These are phyloP conservation scores for Kernera saxatilis DNA, from an alignment of 345 rosid genomes.

Conservation along the genomic window DNA sequence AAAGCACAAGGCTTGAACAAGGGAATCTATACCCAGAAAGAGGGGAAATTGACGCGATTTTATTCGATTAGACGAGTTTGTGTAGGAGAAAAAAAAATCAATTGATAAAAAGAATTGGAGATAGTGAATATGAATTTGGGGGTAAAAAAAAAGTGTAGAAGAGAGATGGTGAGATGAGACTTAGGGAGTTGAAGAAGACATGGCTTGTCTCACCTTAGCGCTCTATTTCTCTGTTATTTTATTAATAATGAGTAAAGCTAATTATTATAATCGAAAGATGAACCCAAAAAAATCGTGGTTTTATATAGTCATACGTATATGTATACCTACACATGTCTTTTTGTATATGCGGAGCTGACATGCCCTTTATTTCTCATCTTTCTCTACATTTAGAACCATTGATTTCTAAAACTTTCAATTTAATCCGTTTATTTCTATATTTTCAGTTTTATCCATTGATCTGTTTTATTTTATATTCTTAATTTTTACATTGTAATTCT, in stretches of 20 bases:
- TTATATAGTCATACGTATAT: not conserved
- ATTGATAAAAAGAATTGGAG: slow-evolving; percentile 14
- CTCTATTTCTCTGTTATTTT: slow-evolving; percentile 37
- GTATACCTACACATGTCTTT: not conserved
- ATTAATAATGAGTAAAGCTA: slow-evolving; percentile 21
- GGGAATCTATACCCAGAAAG: slow-evolving; percentile 6
- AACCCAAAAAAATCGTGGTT: not conserved
- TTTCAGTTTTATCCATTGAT: not conserved
- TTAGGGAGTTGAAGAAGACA: slow-evolving; percentile 38
- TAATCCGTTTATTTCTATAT: not conserved
- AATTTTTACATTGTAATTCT: not conserved
- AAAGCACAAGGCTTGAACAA: not conserved
- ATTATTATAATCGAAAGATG: not conserved
- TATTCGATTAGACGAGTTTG: not conserved
- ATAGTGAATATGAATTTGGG: slow-evolving; percentile 28
- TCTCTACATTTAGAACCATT: not conserved
- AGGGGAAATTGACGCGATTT: not conserved
- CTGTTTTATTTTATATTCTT: too few relatives aligned
- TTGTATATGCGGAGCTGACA: not conserved
- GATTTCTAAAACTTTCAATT: too few relatives aligned
- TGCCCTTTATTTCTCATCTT: not conserved
- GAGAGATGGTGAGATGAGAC: slow-evolving; percentile 31
- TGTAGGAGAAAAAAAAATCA: not conserved
- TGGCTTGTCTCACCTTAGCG: slow-evolving; percentile 49
- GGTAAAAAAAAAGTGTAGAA: slow-evolving; percentile 18